Conservation (phyloP, 2,329 filamentous ascomycete species). For the Exophiala bonariae region DNA sequence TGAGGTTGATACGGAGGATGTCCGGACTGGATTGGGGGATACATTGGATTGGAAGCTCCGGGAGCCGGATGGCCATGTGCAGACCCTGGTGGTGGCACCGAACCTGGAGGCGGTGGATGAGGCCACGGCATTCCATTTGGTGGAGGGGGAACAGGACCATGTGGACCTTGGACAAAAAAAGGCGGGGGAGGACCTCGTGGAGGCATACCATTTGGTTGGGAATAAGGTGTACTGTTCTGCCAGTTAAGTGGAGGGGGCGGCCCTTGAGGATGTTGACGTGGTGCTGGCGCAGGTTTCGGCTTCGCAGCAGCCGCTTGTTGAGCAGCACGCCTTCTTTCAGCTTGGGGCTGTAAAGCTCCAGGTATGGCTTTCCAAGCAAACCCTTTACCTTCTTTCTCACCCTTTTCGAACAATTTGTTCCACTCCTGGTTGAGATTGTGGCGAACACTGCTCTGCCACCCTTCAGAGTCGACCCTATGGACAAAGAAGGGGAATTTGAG, state of each 20-base stretch:
- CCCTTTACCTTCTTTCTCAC: conserved; percentile 62
- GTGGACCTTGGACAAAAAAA: conserved; percentile 21
- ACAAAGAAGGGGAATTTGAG: conserved; percentile 62
- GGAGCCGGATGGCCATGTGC: conserved; percentile 5
- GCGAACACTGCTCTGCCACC: conserved; percentile 67
- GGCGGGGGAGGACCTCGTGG: conserved; percentile 18
- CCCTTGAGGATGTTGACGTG: conserved; percentile 18
- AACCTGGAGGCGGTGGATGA: conserved; percentile 12
- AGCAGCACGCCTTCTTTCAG: conserved; percentile 24
- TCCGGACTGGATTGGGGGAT: conserved; percentile 11
- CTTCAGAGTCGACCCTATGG: conserved; percentile 64
- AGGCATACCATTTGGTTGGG: conserved; percentile 23
- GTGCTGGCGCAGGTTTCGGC: conserved; percentile 22
- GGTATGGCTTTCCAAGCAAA: conserved; percentile 64
- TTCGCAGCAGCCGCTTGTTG: conserved; percentile 21
- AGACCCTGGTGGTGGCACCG: conserved; percentile 10
- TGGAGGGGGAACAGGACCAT: conserved; percentile 22
- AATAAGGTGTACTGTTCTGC: conserved; percentile 25
- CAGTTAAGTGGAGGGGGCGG: conserved; percentile 22
- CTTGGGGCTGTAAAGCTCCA: conserved; percentile 34
- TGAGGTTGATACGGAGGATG: conserved; percentile 12
- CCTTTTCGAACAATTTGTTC: conserved; percentile 57
- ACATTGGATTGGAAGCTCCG: conserved; percentile 10
- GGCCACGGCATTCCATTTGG: conserved; percentile 27
- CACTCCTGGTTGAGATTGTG: conserved; percentile 62